A percentile compares a stretch with the other conserved stretches of the same genome.
Conservation (phyloP, 805 yeast genomes). For the Saturnispora zaruensis region DNA sequence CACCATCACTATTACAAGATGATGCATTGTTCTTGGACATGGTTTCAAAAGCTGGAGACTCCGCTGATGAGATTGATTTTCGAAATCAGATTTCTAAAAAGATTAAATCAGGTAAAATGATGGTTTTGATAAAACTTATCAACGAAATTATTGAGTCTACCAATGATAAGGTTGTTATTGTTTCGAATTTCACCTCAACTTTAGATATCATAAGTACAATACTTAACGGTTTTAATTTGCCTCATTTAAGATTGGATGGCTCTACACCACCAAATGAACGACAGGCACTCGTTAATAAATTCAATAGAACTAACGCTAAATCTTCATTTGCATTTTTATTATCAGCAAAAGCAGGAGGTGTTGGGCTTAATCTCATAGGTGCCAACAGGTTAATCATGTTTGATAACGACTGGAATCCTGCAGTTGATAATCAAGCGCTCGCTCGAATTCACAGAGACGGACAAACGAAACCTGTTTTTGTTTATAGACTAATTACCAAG, state of each 20-base stretch:
- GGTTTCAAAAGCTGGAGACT: conserved; percentile 14
- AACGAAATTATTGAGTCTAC: conserved; percentile 32
- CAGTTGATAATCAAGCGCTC: conserved; percentile 89
- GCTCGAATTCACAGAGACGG: conserved; percentile 95
- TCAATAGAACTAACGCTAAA: conserved; percentile 42
- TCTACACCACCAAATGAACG: conserved; percentile 62
- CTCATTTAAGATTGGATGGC: conserved; percentile 72
- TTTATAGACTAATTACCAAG: conserved; percentile 76
- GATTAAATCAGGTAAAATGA: conserved; percentile 54
- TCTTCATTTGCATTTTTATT: conserved; percentile 57
- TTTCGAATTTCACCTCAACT: conserved; percentile 84
- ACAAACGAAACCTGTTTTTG: conserved; percentile 65
- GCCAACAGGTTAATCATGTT: conserved; percentile 78
- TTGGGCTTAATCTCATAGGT: conserved; percentile 83
- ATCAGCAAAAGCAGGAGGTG: conserved; percentile 90
- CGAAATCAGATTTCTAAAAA: conserved; percentile 26
- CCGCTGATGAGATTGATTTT: conserved; percentile 18
- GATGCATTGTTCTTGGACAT: conserved; percentile 39
- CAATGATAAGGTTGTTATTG: conserved; percentile 72
- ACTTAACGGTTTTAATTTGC: conserved; percentile 39
- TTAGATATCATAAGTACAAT: conserved; percentile 64
- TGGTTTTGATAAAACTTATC: conserved; percentile 49
- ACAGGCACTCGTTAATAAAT: conserved; percentile 55
- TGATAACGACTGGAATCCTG: conserved; percentile 97
- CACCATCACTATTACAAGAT: conserved; percentile 53